A percentile compares a stretch with the other conserved stretches of the same genome.
phyloP scores from a whole-genome alignment of 306 rosid genomes.

The Quercus suber region DNA sequence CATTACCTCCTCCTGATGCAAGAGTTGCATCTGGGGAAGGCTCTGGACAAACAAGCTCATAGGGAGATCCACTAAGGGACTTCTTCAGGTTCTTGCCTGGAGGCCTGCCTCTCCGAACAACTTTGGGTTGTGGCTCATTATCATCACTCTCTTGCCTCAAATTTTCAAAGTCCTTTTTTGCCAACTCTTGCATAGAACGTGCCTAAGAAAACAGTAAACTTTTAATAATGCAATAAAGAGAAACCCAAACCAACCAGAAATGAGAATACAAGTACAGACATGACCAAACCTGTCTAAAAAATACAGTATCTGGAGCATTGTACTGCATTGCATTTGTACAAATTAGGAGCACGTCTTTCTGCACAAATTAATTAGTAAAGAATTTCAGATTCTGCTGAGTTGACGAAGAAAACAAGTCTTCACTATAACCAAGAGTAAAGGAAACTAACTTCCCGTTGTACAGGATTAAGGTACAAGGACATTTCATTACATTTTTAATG shows the following conservation, averaged over 20 bases:
- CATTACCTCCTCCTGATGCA: conserved; percentile 66
- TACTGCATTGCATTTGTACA: conserved; percentile 95
- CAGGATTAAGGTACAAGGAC: not conserved
- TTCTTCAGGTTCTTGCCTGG: conserved; percentile 67
- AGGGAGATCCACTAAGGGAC: conserved; percentile 42
- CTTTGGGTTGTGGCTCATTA: conserved; percentile 60
- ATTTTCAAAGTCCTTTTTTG: conserved; percentile 83
- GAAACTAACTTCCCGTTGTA: not conserved
- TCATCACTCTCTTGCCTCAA: conserved; percentile 79
- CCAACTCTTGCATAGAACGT: conserved; percentile 82
- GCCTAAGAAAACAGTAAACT: conserved; percentile 49
- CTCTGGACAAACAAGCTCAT: conserved; percentile 52
- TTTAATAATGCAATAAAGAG: conserved; percentile 10
- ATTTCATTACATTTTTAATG: not conserved
- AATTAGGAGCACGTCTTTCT: conserved; percentile 79
- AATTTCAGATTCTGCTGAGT: conserved; percentile 16
- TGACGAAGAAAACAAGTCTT: not conserved
- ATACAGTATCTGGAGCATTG: conserved; percentile 73
- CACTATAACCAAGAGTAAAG: not conserved
- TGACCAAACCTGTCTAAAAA: conserved; percentile 75
- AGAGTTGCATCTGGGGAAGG: conserved; percentile 56
- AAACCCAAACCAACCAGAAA: not conserved
- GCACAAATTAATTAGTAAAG: conserved; percentile 41
- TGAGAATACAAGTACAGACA: conserved; percentile 13
- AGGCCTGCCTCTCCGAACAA: conserved; percentile 87